Evolutionary conservation across 768 basidiomycete species (phyloP).

Genomic region (Tulasnella sp.): DNA sequence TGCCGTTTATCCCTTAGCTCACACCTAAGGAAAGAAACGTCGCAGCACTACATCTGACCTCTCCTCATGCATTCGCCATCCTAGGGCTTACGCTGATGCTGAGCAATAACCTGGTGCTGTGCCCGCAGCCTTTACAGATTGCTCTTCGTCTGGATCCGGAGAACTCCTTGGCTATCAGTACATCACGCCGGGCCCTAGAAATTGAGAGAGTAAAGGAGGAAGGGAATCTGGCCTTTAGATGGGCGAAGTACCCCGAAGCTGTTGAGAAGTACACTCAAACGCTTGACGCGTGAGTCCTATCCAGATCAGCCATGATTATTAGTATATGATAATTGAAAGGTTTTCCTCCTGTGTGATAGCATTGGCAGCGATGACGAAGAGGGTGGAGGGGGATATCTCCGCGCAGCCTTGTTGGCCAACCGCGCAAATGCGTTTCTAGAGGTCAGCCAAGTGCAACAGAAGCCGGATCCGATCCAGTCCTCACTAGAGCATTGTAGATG

Average conservation of each 20-base stretch:
- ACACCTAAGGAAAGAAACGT: slow-evolving; percentile 46
- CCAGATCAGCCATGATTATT: too few species aligned
- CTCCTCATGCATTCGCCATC: slow-evolving; percentile 64
- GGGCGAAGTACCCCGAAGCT: slow-evolving; percentile 38
- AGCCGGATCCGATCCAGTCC: too few species aligned
- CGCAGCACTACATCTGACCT: slow-evolving; percentile 54
- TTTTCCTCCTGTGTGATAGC: too few species aligned
- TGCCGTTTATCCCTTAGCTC: background rate
- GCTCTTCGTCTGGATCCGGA: slow-evolving; percentile 74
- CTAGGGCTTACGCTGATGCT: slow-evolving; percentile 74
- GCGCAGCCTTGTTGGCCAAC: too few species aligned
- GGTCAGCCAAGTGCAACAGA: too few species aligned
- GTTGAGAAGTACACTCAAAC: too few species aligned
- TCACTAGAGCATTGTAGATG: slow-evolving; percentile 34
- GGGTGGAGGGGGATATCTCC: too few species aligned
- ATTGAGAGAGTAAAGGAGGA: slow-evolving; percentile 79
- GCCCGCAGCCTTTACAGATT: slow-evolving; percentile 56
- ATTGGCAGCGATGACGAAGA: too few species aligned
- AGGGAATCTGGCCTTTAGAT: slow-evolving; percentile 69
- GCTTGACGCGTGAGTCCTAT: too few species aligned
- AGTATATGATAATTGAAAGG: too few species aligned
- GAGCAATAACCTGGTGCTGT: slow-evolving; percentile 35
- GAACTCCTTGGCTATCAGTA: slow-evolving; percentile 52
- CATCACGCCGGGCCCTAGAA: slow-evolving; percentile 71
- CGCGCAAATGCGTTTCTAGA: too few species aligned